Base-by-base conservation (phyloP, 371 early-diverging fungal species). In the Mortierella sp. region DNA sequence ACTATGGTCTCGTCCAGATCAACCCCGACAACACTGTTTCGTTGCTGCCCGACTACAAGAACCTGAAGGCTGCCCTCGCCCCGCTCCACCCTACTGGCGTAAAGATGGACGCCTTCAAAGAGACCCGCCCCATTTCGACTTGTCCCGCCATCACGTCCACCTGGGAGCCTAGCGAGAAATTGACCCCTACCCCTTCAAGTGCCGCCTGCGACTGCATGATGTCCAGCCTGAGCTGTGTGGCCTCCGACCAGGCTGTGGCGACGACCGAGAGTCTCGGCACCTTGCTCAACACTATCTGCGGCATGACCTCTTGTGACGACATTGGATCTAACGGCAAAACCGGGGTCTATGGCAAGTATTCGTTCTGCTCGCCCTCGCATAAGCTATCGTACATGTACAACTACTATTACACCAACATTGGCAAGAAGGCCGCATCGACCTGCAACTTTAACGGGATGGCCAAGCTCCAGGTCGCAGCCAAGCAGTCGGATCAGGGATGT, bases 1-100 rank as follows among this genome's bases (percentile, higher is more conserved):
- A 91, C 69, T 96, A 95, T 81, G 95, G 95, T 3, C 77, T 96
- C 11, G 95, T 94, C 64, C 86, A 91, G 77, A 87, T 92, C 55
- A 71, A 85, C 24, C 71, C 76, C 34, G 90, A 88, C 79, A 85
- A 85, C 40, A 88, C 88, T 47, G 66, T 86, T 11, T 64, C 74
- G 58, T 66, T 77, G 65, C 64, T 91, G 37, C 76, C 75, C 4
- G 91, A 90, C 50, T 92, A 88, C 73, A 77, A 68, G 40, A 88
- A 90, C 65, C 71, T 92, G 13, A 85, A 90, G 66, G 70, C 73
- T 1, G 78, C 69, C 9, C 75, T 91, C 40, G 77, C 80, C 31
- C 71, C 86, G 26, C 77, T 84, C 19, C 85, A 87, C 24, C 91
- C 90, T 2, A 66, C 79, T 50, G 90, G 89, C 6, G 86, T 89